Base-by-base conservation (phyloP, 2,329 filamentous ascomycete genomes). In the Aspergillaceae sp. region DNA sequence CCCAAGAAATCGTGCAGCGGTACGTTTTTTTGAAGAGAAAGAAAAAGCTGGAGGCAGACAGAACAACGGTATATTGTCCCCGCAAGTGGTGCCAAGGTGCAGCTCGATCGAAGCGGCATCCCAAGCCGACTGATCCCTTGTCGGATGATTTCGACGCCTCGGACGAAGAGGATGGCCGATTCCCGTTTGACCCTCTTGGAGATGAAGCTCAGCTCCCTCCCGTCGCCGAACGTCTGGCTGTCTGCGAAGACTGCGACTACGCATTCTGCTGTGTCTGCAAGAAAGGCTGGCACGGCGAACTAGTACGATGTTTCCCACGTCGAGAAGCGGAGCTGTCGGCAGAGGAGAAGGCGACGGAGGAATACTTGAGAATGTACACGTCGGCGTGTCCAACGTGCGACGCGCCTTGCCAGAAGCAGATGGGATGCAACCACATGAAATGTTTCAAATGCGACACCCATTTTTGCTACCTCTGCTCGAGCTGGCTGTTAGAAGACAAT, bases 341-440 rank as follows among this genome's bases (percentile, higher is more conserved):
- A 50, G 90, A 95, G 63, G 90, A 96, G 56, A 83, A 87, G 60
- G 88, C 88, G 0, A 89, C 87, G 2, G 75, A 92, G 52, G 86
- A 92, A 48, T 98, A 94, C 62, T 75, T 98, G 56, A 75, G 79
- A 42, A 69, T 80, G 51, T 83, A 95, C 69, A 94, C 90, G 0
- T 88, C 88, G 7, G 82, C 86, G 1, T 98, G 92, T 61, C 90
- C 92, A 7, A 91, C 88, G 3, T 98, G 92, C 69, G 80, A 76
- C 29, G 83, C 85, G 1, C 87, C 87, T 0, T 84, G 84, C 26
- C 87, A 95, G 63, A 98, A 98, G 73, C 87, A 85, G 1, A 82
- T 87, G 60, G 92, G 92, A 35, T 98, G 92, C 74, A 96, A 96
- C 66, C 90, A 96, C 67, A 97, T 97, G 89, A 86, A 84, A 42